Evolutionary conservation across 108 stramenopile species (phyloP).

Genomic region (Nannochloropsis granulata): DNA sequence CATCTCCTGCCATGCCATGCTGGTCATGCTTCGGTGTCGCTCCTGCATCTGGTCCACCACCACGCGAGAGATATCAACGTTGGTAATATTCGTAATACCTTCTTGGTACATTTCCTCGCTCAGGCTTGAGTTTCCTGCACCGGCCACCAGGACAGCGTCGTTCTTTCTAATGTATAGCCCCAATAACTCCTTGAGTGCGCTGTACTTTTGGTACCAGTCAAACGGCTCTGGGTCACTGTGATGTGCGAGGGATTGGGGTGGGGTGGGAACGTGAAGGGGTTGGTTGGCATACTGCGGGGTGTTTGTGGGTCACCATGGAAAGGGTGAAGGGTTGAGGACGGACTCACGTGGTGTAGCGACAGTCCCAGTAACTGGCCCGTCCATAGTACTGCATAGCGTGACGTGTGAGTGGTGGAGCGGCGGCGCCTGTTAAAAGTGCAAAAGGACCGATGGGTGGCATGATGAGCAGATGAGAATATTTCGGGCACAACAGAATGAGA

Average conservation of each 20-base stretch:
- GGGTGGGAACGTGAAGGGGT: no score
- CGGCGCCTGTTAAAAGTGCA: no score
- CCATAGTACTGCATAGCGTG: slow-evolving; percentile 18
- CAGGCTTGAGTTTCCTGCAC: slow-evolving; percentile 46
- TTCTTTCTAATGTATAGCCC: slow-evolving; percentile 41
- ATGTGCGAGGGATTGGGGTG: not conserved
- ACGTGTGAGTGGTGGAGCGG: no score
- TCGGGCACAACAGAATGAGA: no score
- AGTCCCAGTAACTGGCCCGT: slow-evolving; percentile 43
- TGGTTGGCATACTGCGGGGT: no score
- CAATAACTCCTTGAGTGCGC: slow-evolving; percentile 37
- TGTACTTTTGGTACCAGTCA: slow-evolving; percentile 53
- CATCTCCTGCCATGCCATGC: slow-evolving; percentile 43
- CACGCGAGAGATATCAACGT: slow-evolving; percentile 49
- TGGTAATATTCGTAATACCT: slow-evolving; percentile 42
- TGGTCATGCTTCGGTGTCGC: slow-evolving; percentile 26
- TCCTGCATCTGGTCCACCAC: slow-evolving; percentile 50
- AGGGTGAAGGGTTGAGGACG: no score
- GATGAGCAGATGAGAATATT: no score
- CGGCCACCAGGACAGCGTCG: slow-evolving; percentile 46
- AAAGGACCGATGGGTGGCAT: no score
- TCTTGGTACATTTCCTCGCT: slow-evolving; percentile 44
- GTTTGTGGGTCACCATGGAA: no score
- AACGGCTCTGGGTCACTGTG: slow-evolving; percentile 48
- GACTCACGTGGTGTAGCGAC: slow-evolving; percentile 38